phyloP scores from a whole-genome alignment of 192 early-diverging fungal genomes.

The Gryganskiella cystojenkinii region DNA sequence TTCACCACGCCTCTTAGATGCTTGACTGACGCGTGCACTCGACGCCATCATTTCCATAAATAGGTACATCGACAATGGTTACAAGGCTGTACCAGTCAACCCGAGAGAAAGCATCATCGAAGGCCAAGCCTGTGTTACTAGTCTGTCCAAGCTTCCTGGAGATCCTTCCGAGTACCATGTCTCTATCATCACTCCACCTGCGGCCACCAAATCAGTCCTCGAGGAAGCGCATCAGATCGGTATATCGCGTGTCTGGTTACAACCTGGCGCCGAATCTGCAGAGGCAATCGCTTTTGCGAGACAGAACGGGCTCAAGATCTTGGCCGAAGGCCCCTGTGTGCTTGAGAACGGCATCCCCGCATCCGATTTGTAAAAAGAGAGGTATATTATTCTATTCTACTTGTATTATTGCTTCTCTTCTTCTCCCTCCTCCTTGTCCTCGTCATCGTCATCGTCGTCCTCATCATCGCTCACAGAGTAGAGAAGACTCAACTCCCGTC shows the following conservation, averaged over 20 bases:
- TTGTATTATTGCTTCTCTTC: neutral
- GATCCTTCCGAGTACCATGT: constrained; percentile 61
- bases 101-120: constrained; percentile 54
- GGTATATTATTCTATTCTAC: neutral
- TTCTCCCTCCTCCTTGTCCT: constrained; percentile 16
- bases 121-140: constrained; percentile 34
- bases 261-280: constrained; percentile 71
- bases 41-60: neutral
- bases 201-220: constrained; percentile 66
- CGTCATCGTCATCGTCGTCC: constrained; percentile 45
- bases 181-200: constrained; percentile 79
- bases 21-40: neutral
- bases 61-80: constrained; percentile 46
- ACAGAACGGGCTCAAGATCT: constrained; percentile 58
- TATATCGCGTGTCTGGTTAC: constrained; percentile 75
- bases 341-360: constrained; percentile 58
- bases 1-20: neutral
- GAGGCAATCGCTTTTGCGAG: constrained; percentile 60
- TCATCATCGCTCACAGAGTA: constrained; percentile 39
- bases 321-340: constrained; percentile 76
- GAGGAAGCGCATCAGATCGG: constrained; percentile 68
- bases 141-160: constrained; percentile 51
- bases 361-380: neutral
- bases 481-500: constrained; percentile 37
- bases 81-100: constrained; percentile 37